These are phyloP conservation scores for Lecanosticta acicola DNA, from an alignment of 2,329 filamentous ascomycete species.

Conservation along the genomic window DNA sequence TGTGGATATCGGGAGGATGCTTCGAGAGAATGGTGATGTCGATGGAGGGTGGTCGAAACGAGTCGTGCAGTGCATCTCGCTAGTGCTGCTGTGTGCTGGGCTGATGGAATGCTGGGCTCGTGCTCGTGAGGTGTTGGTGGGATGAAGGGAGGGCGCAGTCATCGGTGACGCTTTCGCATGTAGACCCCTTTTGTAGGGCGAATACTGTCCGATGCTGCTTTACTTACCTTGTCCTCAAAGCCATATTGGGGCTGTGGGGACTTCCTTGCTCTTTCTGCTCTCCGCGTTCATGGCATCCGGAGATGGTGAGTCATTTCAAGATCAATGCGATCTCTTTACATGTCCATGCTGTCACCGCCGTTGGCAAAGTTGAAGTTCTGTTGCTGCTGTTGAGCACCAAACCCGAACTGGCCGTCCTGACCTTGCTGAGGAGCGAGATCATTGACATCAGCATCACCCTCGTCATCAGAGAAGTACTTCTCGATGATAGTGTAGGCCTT, in stretches of 20 bases:
- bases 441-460: constrained; percentile 76
- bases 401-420: constrained; percentile 72
- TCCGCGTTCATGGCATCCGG: not conserved
- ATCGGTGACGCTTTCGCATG: not conserved
- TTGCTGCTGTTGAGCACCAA: constrained; percentile 66
- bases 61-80: constrained; percentile 10
- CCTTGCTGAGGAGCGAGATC: constrained; percentile 68
- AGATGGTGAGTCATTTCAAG: not conserved
- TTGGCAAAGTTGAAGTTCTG: constrained; percentile 93
- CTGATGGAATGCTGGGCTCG: constrained; percentile 13
- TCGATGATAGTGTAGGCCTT: constrained; percentile 99
- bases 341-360: constrained; percentile 67
- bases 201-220: not conserved
- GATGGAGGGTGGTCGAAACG: not conserved
- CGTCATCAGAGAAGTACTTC: constrained; percentile 99
- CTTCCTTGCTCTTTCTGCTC: not conserved
- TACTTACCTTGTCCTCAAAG: not conserved
- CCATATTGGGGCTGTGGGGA: not conserved
- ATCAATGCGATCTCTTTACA: constrained; percentile 16
- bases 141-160: not conserved
- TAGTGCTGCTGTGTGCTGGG: constrained; percentile 11
- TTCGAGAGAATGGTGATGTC: not conserved
- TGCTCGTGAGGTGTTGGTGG: constrained; percentile 4
- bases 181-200: not conserved
- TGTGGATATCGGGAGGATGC: constrained; percentile 2